These are phyloP conservation scores for Schoenoplectus triqueter DNA, from an alignment of 202 grass and related monocot genomes.

Conservation along the genomic window DNA sequence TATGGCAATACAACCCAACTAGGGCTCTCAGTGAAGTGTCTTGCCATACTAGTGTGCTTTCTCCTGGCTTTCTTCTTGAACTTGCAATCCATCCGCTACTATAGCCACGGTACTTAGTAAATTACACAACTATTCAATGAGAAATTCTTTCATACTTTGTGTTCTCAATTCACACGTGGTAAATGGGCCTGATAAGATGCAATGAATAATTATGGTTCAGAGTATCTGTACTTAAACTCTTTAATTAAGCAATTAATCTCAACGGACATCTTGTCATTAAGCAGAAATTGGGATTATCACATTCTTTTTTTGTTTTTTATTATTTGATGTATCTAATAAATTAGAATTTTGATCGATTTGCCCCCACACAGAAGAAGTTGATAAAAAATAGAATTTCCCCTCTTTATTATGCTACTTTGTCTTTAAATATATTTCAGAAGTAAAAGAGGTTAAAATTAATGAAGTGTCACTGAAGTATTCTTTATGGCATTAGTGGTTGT, in stretches of 20 bases:
- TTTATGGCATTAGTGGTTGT: neutral
- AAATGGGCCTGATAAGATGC: neutral
- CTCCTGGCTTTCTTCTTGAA: slow-evolving; percentile 85
- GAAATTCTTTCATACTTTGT: neutral
- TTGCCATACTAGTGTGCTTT: slow-evolving; percentile 81
- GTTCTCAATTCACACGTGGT: neutral
- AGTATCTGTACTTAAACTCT: neutral
- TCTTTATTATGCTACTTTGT: neutral
- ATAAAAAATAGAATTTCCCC: neutral
- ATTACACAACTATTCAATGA: neutral
- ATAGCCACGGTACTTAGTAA: slow-evolving; percentile 57
- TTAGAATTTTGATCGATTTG: neutral
- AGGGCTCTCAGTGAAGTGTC: slow-evolving; percentile 63
- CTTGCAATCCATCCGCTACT: slow-evolving; percentile 89
- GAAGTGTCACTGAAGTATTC: neutral
- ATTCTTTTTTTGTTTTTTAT: neutral
- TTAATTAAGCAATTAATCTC: neutral
- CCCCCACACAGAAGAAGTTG: neutral
- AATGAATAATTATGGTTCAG: neutral
- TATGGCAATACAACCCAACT: slow-evolving; percentile 43
- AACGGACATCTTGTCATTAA: neutral
- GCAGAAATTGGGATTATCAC: neutral
- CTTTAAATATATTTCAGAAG: neutral
- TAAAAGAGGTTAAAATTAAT: neutral
- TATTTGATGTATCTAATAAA: neutral